Evolutionary conservation across 164 flowering plant genomes (phyloP), one percentile per base, ranked within the genome.

Genomic region (Tinospora cordifolia): DNA sequence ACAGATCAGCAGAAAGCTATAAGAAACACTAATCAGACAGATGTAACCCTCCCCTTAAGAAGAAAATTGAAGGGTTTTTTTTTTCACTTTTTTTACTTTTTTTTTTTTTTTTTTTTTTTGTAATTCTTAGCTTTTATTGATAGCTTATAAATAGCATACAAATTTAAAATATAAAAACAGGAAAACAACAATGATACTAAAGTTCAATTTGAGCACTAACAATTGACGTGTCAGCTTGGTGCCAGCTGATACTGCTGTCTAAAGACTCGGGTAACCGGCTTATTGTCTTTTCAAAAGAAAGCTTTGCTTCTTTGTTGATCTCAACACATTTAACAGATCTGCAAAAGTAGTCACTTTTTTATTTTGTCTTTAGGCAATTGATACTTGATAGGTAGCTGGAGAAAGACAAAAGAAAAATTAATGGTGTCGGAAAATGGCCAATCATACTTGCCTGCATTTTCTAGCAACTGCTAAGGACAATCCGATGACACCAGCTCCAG

Each of bases 401-500:
- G 54, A 47, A 47, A 6, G 19, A 19, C 19, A 47, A 47, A 47
- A 10, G 14, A 12, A 3, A 47, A 19, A 44, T 44, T 44, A 9
- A 11, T 14, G 12, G 47, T 44, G 47, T 54, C 6, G 60, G 17
- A 54, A n/a, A 22, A 62, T 38, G 76, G 74, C 38, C 62, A 74
- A 22, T 2, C 57, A 44, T 51, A 76, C 86, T 77, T 81, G 79
- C 98, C 96, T 88, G 92, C 99, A 92, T 75, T 90, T 89, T 79
- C 90, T 85, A 8, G 84, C 69, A 49, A 80, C 84, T 69, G 93
- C 97, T 78, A 94, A 79, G 65, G 99, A 94, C 71, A 92, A 72
- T 67, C 99, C 99, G 80, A 94, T 94, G 6, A 83, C 88, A 70
- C 99, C 99, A 82, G 95, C 92, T 79, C 97, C 99, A 51, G 97